Base-by-base conservation (phyloP, 2,329 filamentous ascomycete species). In the Fusarium sp. region DNA sequence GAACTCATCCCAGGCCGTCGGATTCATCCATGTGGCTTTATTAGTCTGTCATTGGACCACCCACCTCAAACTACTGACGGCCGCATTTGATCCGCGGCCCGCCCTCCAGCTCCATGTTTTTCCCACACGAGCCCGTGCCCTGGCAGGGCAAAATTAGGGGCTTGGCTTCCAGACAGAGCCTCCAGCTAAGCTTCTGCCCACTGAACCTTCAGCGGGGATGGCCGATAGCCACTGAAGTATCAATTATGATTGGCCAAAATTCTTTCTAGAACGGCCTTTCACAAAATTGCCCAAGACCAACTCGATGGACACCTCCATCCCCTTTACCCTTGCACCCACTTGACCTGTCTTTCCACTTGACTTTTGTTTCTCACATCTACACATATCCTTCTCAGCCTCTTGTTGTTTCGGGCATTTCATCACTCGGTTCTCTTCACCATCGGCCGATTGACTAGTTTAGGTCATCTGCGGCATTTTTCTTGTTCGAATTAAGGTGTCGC, bases 311-410 rank as follows among this genome's bases (percentile, higher is more conserved):
- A 14, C 17, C 41, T 66, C n/a, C n/a, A n/a, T n/a, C 66, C 49
- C 63, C 56, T 66, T 60, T 62, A 66, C 46, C 65, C 66, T 52
- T 62, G 56, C 61, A 41, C 41, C 48, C 64, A 50, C 56, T 37
- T 50, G 33, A 64, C 49, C 14, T 7, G 50, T 65, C 49, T 39
- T 39, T 43, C 58, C n/a, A 37, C 51, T 35, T 45, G 45, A 66
- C 48, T 63, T 62, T 52, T 55, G 49, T 52, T 60, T 69, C 66
- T 47, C 40, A 20, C 66, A 45, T 55, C 61, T 8, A 11, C 23
- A 33, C 39, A 20, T 33, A 37, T 41, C 48, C 37, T 47, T 31
- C 35, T 40, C 39, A 43, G 21, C 39, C 48, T 55, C 43, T 49
- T 35, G 23, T 46, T 52, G 29, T 43, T 25, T 50, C 40, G 27